Evolutionary conservation across 495 filamentous ascomycete genomes (phyloP).

Genomic region (Lophium mytilinum): DNA sequence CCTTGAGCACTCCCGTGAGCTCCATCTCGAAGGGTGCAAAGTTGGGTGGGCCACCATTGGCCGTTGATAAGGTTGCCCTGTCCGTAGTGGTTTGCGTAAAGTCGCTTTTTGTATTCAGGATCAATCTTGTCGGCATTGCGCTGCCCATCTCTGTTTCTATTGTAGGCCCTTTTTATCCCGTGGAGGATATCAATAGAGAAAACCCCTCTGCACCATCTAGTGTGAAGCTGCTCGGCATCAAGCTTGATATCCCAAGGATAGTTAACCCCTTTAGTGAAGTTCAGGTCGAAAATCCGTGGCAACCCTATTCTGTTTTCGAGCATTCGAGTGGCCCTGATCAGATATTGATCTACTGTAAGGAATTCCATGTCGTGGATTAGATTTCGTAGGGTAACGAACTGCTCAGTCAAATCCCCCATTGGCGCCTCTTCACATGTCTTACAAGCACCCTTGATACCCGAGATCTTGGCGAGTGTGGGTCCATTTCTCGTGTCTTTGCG

Average conservation of each 20-base stretch:
- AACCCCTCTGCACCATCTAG: constrained; percentile 34
- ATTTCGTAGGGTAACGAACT: constrained; percentile 10
- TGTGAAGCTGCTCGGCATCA: constrained; percentile 36
- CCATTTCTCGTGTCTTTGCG: neutral
- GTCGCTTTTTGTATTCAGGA: constrained; percentile 18
- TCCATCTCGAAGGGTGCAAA: constrained; percentile 46
- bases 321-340: constrained; percentile 17
- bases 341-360: constrained; percentile 1
- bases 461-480: neutral
- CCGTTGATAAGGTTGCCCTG: constrained; percentile 43
- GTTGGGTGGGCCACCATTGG: constrained; percentile 51
- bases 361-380: constrained; percentile 20
- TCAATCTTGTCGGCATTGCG: constrained; percentile 25
- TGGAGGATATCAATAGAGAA: constrained; percentile 41
- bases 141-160: constrained; percentile 4
- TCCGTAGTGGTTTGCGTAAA: constrained; percentile 35
- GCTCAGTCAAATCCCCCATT: neutral
- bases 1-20: constrained; percentile 47
- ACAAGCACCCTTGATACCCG: neutral
- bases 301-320: constrained; percentile 35
- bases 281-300: constrained; percentile 29
- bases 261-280: neutral
- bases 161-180: constrained; percentile 35
- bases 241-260: constrained; percentile 39
- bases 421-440: neutral